These are phyloP conservation scores for Favolaschia claudopus DNA, from an alignment of 768 basidiomycete genomes.

Conservation along the genomic window DNA sequence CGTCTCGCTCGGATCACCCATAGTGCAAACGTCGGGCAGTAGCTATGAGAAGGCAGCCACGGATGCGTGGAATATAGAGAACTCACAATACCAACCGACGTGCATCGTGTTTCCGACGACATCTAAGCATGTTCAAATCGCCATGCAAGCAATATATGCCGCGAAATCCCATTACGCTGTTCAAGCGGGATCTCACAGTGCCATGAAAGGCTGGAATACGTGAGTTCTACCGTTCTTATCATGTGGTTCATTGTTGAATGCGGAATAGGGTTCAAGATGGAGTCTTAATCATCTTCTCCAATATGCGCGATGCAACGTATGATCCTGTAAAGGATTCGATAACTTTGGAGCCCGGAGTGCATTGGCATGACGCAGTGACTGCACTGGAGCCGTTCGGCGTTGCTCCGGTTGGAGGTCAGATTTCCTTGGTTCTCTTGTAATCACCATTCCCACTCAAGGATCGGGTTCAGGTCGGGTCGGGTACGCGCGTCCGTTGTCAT, in stretches of 20 bases:
- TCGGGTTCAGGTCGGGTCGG: conserved; percentile 24
- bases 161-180: conserved; percentile 28
- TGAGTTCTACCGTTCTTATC: conserved; percentile 8
- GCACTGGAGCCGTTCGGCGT: conserved; percentile 47
- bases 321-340: conserved; percentile 44
- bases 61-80: conserved; percentile 28
- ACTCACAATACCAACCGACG: conserved; percentile 20
- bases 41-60: conserved; percentile 12
- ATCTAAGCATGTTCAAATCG: conserved; percentile 25
- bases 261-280: conserved; percentile 37
- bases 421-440: not conserved
- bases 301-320: conserved; percentile 39
- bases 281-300: conserved; percentile 29
- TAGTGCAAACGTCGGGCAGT: conserved; percentile 14
- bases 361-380: conserved; percentile 48
- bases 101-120: conserved; percentile 31
- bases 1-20: conserved; percentile 1
- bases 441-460: not conserved
- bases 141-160: conserved; percentile 31
- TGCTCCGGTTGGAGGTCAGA: conserved; percentile 47
- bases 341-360: conserved; percentile 50
- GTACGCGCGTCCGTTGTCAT: not conserved
- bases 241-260: not conserved
- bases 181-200: conserved; percentile 33
- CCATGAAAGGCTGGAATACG: conserved; percentile 34